These are phyloP conservation scores for Linnemannia exigua DNA, from an alignment of 192 early-diverging fungal species.

Conservation along the genomic window DNA sequence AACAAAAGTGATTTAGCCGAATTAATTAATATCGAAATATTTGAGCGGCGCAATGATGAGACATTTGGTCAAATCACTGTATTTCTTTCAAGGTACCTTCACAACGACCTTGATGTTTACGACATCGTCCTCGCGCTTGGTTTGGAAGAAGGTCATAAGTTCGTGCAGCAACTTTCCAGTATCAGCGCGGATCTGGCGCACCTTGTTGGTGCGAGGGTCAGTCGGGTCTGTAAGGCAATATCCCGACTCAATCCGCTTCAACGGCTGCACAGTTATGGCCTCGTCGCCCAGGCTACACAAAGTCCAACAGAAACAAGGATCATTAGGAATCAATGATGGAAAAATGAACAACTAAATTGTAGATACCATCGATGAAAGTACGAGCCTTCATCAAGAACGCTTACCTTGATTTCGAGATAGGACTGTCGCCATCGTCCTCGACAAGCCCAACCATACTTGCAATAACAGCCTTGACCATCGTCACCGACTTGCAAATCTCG, in stretches of 20 bases:
- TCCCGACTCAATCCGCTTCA: conserved; percentile 65
- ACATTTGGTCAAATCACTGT: not conserved
- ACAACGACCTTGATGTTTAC: conserved; percentile 80
- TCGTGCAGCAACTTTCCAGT: conserved; percentile 68
- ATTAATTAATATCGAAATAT: not conserved
- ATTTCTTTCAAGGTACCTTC: too few species aligned
- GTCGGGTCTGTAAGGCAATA: conserved; percentile 77
- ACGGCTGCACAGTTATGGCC: conserved; percentile 47
- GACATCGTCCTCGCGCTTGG: conserved; percentile 79
- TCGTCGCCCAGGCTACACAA: conserved; percentile 55
- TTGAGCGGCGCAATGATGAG: not conserved
- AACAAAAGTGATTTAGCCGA: not conserved
- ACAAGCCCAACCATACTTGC: conserved; percentile 66
- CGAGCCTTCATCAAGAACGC: not conserved
- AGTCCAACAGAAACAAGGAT: not conserved
- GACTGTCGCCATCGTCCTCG: conserved; percentile 66
- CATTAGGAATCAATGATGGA: too few species aligned
- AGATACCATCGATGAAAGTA: not conserved
- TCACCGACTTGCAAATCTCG: conserved; percentile 67
- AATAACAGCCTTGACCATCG: conserved; percentile 66
- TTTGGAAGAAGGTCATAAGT: conserved; percentile 64
- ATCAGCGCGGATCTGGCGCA: conserved; percentile 64
- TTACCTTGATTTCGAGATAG: conserved; percentile 38
- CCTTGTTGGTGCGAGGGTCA: conserved; percentile 64
- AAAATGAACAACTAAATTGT: not conserved